Base-by-base conservation (phyloP, 495 filamentous ascomycete species). In the Daldinia vernicosa region DNA sequence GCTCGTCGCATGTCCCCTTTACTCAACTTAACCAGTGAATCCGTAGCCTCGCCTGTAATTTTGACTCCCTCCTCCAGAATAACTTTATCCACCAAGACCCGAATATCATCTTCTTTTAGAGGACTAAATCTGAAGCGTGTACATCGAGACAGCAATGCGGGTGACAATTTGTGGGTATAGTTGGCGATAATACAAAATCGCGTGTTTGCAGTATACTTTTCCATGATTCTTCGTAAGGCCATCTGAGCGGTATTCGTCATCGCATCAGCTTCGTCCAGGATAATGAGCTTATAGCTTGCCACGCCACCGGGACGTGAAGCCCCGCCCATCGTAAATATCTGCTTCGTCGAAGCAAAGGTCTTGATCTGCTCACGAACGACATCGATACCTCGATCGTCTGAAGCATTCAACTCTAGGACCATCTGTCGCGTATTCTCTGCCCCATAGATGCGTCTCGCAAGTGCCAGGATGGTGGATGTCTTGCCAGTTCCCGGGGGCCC, bases 311-410 rank as follows among this genome's bases (percentile, higher is more conserved):
- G 72, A 59, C 74, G 74, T 24, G 75, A 77, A 2, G 75, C 60
- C 58, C 80, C 72, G 79, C 80, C 79, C 58, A 79, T 75, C 33
- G 75, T 80, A 71, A 86, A 86, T 52, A 87, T 92, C 64, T 91
- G 89, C 67, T 84, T 84, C 70, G 83, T 87, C 74, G 92, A 96
- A 28, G 93, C 94, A 80, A 98, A 99, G 1, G 96, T 99, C 84
- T 98, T 98, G 84, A 99, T 98, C 79, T 98, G 96, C 80, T 99
- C 96, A 65, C 95, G 88, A 50, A 99, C 95, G 5, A 99, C 95
- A 69, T 99, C 96, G 80, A 99, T 99, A 74, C 95, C 95, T 82
- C 95, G 86, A 76, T 99, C 95, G 75, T 99, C 95, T 67, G 92
- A 96, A 35, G 95, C 95, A 79, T 99, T 99, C 62, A 99, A 87